phyloP scores from a whole-genome alignment of 305 asterid genomes.

The Solanum chacoense region DNA sequence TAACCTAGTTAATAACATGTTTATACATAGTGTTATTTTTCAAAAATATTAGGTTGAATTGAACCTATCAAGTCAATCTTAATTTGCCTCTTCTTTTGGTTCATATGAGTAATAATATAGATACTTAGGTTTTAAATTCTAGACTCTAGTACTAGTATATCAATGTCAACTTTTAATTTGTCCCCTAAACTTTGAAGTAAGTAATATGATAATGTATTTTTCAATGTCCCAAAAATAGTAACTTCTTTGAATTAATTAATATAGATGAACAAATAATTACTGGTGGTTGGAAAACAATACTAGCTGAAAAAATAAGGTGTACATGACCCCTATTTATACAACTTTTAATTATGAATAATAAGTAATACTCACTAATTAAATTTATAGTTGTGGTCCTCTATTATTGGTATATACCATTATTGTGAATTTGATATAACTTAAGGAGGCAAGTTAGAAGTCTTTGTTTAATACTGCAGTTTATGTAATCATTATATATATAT shows the following conservation, averaged over 20 bases:
- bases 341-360: background rate
- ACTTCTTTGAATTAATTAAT: background rate
- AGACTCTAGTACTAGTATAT: background rate
- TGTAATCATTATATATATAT: background rate
- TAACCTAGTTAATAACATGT: too few species aligned
- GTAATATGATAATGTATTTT: background rate
- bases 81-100: background rate
- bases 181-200: background rate
- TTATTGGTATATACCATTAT: background rate
- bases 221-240: background rate
- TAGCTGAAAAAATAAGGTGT: background rate
- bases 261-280: background rate
- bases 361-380: background rate
- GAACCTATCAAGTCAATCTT: background rate
- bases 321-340: background rate
- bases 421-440: background rate
- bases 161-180: background rate
- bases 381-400: background rate
- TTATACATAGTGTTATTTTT: background rate
- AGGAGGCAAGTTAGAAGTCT: background rate
- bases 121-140: background rate
- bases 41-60: background rate
- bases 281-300: background rate
- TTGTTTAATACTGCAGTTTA: background rate
- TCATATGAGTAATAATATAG: background rate